Evolutionary conservation across 140 eudicot genomes (phyloP).

Genomic region (Erigeron philadelphicus): DNA sequence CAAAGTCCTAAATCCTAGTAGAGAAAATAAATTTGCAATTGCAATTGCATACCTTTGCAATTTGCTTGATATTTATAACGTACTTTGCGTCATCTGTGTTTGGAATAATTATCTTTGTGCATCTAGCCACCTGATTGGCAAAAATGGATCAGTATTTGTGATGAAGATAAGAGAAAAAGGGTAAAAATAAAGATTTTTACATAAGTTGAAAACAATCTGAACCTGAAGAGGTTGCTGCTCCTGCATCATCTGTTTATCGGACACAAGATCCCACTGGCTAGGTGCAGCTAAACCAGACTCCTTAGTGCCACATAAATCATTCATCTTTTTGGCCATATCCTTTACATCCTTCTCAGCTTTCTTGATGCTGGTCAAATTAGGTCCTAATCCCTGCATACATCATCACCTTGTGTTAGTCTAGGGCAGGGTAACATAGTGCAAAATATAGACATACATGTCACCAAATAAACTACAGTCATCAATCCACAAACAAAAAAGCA

Average conservation of each 20-base stretch:
- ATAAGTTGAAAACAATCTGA: neutral
- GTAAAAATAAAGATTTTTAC: neutral
- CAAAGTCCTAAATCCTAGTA: neutral
- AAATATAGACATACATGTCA: neutral
- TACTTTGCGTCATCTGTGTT: constrained; percentile 96
- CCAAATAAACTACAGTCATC: neutral
- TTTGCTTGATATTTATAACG: constrained; percentile 95
- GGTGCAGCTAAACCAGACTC: constrained; percentile 99
- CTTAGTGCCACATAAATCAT: constrained; percentile 90
- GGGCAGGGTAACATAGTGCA: neutral
- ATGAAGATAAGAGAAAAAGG: neutral
- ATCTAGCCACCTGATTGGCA: constrained; percentile 75
- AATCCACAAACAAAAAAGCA: neutral
- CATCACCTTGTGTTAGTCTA: constrained; percentile 9
- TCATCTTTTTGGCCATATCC: constrained; percentile 83
- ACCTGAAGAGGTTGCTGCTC: constrained; percentile 99
- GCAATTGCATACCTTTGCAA: constrained; percentile 63
- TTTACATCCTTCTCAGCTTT: constrained; percentile 79
- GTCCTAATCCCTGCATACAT: constrained; percentile 78
- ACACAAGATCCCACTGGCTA: constrained; percentile 96
- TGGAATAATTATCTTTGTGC: constrained; percentile 90
- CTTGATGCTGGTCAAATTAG: constrained; percentile 79
- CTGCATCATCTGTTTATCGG: constrained; percentile 99
- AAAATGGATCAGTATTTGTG: constrained; percentile 12
- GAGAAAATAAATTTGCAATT: neutral